Conservation (phyloP, 345 rosid genomes). For the Ailanthus altissimus region DNA sequence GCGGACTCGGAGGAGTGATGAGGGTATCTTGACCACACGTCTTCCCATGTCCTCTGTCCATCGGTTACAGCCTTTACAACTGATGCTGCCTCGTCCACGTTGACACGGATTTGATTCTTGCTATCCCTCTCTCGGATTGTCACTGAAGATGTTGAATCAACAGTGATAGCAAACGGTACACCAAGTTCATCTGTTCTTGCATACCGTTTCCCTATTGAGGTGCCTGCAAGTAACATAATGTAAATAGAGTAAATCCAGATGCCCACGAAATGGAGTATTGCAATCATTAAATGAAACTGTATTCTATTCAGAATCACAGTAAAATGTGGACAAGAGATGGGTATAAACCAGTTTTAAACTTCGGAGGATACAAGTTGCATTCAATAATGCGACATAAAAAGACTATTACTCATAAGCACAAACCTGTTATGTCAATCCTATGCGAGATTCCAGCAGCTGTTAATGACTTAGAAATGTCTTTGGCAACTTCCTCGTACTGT, state of each 20-base stretch:
- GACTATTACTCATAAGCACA: not conserved
- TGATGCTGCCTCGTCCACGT: constrained; percentile 60
- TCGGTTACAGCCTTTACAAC: constrained; percentile 65
- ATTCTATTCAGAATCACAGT: not conserved
- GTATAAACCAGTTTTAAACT: not conserved
- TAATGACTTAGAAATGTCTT: constrained; percentile 66
- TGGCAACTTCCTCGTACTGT: constrained; percentile 76
- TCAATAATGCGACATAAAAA: not conserved
- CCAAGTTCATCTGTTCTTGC: constrained; percentile 96
- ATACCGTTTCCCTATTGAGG: constrained; percentile 90
- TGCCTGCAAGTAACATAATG: constrained; percentile 45
- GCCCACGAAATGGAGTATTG: not conserved
- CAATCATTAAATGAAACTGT: not conserved
- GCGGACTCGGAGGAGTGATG: constrained; percentile 66
- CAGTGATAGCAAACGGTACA: constrained; percentile 93
- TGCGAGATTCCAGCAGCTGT: constrained; percentile 79
- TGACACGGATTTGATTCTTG: constrained; percentile 85
- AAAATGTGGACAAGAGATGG: not conserved
- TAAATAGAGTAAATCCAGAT: not conserved
- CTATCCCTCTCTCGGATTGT: constrained; percentile 93
- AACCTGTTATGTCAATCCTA: constrained; percentile 93
- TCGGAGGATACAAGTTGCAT: not conserved
- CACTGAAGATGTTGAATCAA: constrained; percentile 64
- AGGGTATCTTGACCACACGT: constrained; percentile 68
- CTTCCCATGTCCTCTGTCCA: constrained; percentile 75